phyloP scores from a whole-genome alignment of 2,329 filamentous ascomycete genomes.

The Chaetomium olivaceum region DNA sequence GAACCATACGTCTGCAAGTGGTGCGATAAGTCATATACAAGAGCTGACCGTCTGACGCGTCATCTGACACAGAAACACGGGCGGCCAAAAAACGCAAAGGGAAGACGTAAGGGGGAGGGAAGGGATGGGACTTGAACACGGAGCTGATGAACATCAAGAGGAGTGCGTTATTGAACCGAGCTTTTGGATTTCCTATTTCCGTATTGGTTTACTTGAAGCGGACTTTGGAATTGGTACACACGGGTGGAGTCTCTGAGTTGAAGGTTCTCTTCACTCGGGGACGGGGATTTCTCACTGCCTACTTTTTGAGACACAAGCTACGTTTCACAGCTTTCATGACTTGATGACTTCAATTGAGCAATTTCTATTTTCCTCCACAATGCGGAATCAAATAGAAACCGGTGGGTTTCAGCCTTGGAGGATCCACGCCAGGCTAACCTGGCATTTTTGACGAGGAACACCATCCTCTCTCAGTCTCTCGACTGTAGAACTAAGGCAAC shows the following conservation, averaged over 20 bases:
- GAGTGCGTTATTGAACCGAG: neutral
- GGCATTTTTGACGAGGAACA: neutral
- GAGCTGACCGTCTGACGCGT: conserved; percentile 4
- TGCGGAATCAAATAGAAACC: neutral
- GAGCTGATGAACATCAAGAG: neutral
- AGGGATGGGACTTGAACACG: neutral
- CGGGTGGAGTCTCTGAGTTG: neutral
- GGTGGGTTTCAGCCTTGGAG: neutral
- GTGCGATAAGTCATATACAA: neutral
- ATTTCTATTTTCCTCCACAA: neutral
- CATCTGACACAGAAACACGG: neutral
- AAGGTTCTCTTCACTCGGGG: neutral
- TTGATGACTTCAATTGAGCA: neutral
- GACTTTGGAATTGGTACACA: neutral
- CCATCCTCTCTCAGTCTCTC: neutral
- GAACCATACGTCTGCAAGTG: neutral
- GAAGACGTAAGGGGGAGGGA: neutral
- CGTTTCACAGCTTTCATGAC: conserved; percentile 1
- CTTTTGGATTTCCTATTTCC: neutral
- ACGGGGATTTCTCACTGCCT: neutral
- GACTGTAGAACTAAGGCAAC: neutral
- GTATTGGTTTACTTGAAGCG: neutral
- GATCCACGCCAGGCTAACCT: neutral
- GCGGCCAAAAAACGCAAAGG: neutral
- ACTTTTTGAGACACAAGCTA: neutral